A percentile compares a stretch with the other conserved stretches of the same genome.
Conservation (phyloP, 352 stramenopile species). For the Globisporangium spiculum region DNA sequence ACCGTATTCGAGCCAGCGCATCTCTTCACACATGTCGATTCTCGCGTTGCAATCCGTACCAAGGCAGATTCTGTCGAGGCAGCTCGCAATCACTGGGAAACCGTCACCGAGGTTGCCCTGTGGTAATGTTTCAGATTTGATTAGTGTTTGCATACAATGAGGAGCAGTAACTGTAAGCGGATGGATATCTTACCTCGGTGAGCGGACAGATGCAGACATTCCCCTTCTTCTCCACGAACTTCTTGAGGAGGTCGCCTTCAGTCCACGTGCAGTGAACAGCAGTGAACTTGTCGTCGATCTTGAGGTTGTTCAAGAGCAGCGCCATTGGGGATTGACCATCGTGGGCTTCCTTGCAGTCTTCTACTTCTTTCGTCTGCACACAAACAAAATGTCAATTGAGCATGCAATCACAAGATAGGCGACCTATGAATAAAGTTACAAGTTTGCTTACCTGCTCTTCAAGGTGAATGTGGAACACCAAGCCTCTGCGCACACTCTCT, state of each 20-base stretch:
- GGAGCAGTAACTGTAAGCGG: neutral
- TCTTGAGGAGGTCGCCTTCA: conserved; percentile 42
- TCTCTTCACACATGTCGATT: conserved; percentile 83
- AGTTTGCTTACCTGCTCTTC: conserved; percentile 36
- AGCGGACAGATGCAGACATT: conserved; percentile 78
- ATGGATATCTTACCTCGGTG: conserved; percentile 37
- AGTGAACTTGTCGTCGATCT: conserved; percentile 73
- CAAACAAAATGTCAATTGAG: neutral
- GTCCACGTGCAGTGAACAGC: conserved; percentile 80
- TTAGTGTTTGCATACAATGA: neutral
- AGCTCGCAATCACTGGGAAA: conserved; percentile 66
- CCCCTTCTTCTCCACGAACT: conserved; percentile 56
- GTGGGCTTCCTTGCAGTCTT: conserved; percentile 66
- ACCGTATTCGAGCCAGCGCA: conserved; percentile 78
- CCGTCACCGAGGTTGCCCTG: conserved; percentile 70
- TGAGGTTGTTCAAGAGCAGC: conserved; percentile 58
- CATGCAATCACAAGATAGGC: neutral
- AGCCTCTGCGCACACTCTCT: conserved; percentile 53
- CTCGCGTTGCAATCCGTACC: conserved; percentile 77
- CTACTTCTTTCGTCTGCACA: conserved; percentile 59
- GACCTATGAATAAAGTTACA: neutral
- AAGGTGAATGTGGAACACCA: conserved; percentile 75
- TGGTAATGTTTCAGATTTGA: neutral
- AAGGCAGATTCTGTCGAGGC: conserved; percentile 61
- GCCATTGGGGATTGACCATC: conserved; percentile 59